phyloP scores from a whole-genome alignment of 768 basidiomycete species.

The Xerocomellus chrysenteron region DNA sequence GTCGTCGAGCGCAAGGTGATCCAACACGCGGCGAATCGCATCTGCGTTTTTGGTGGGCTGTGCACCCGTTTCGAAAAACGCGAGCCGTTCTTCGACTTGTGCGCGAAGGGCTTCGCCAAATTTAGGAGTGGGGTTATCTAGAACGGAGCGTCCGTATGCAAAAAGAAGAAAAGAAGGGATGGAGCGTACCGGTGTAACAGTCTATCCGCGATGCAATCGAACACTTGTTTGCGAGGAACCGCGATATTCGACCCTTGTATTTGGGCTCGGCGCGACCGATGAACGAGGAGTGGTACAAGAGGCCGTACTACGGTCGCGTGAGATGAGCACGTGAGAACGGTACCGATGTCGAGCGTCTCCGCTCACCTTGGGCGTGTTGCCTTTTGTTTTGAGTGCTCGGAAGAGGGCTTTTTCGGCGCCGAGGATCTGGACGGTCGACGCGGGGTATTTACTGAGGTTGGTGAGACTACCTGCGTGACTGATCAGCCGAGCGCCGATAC shows the following conservation, averaged over 20 bases:
- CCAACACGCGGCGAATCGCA: slow-evolving; percentile 85
- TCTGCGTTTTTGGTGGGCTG: slow-evolving; percentile 90
- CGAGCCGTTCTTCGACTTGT: slow-evolving; percentile 94
- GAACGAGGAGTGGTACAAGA: slow-evolving; percentile 96
- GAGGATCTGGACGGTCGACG: slow-evolving; percentile 95
- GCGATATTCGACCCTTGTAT: slow-evolving; percentile 95
- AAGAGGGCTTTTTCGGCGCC: slow-evolving; percentile 98
- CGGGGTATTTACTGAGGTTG: slow-evolving; percentile 97
- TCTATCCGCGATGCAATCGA: slow-evolving; percentile 97
- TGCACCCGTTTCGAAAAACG: slow-evolving; percentile 90
- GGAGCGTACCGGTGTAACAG: slow-evolving; percentile 74
- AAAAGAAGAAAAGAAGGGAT: background rate
- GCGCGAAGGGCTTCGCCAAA: slow-evolving; percentile 92
- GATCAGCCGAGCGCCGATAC: slow-evolving; percentile 89
- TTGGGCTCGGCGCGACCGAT: slow-evolving; percentile 94
- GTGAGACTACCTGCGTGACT: slow-evolving; percentile 96
- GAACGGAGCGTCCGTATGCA: background rate
- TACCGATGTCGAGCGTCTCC: background rate
- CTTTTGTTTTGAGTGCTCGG: slow-evolving; percentile 96
- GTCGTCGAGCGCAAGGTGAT: slow-evolving; percentile 69
- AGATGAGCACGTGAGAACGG: background rate
- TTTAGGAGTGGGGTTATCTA: slow-evolving; percentile 83
- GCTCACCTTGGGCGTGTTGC: slow-evolving; percentile 91
- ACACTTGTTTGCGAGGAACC: slow-evolving; percentile 99
- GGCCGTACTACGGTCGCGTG: slow-evolving; percentile 70